Conservation (phyloP, 2,329 filamentous ascomycete species). For the Didymella keratinophila region DNA sequence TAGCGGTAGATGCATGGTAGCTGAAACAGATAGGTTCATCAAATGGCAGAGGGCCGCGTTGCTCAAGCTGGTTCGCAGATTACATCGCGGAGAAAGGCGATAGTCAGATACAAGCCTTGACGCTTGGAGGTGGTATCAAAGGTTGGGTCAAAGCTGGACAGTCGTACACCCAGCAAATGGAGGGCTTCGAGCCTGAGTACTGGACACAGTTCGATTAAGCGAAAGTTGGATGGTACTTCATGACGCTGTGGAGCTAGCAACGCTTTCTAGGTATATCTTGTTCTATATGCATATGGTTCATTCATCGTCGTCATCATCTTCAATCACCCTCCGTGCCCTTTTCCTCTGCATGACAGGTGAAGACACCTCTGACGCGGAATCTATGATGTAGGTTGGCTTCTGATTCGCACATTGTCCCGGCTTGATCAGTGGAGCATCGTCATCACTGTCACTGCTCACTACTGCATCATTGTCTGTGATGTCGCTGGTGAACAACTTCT, state of each 20-base stretch:
- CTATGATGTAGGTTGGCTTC: conserved; percentile 29
- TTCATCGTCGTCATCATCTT: conserved; percentile 47
- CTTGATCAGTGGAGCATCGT: conserved; percentile 30
- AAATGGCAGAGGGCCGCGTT: conserved; percentile 46
- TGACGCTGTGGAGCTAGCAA: neutral
- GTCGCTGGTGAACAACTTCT: conserved; percentile 50
- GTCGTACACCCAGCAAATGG: conserved; percentile 50
- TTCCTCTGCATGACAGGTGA: conserved; percentile 34
- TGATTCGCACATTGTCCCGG: conserved; percentile 21
- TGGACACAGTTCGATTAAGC: conserved; percentile 51
- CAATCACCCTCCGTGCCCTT: conserved; percentile 40
- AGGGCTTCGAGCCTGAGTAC: conserved; percentile 52
- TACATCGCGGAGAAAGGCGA: conserved; percentile 47
- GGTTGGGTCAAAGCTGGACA: conserved; percentile 55
- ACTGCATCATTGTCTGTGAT: conserved; percentile 43
- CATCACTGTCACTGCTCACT: conserved; percentile 48
- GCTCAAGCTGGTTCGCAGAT: conserved; percentile 50
- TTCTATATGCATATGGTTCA: conserved; percentile 6
- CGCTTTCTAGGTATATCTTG: conserved; percentile 1
- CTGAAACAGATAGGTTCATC: conserved; percentile 42
- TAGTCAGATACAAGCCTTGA: conserved; percentile 52
- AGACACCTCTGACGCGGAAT: conserved; percentile 36
- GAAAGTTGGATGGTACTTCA: neutral
- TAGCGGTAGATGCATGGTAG: conserved; percentile 11
- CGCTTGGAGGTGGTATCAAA: conserved; percentile 55